Percentiles rank a stretch among this genome's conserved stretches.
These are phyloP conservation scores for Globisporangium ultimum DNA, from an alignment of 352 stramenopile species.

Conservation along the genomic window DNA sequence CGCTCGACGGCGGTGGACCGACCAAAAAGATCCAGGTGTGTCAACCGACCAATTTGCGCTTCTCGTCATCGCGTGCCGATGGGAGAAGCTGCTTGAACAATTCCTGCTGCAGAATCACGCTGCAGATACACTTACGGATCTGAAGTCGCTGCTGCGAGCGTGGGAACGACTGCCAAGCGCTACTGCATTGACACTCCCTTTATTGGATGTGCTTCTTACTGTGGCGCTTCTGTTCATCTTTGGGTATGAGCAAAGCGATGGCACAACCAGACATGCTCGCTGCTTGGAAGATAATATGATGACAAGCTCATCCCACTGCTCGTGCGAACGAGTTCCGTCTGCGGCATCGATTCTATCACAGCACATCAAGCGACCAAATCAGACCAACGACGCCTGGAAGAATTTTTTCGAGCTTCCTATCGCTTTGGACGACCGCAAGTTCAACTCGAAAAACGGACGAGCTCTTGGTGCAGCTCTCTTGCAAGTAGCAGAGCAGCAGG, in stretches of 20 bases:
- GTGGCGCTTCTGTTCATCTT: not conserved
- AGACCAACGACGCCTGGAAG: not conserved
- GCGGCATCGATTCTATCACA: not conserved
- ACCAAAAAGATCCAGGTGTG: not conserved
- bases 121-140: conserved; percentile 21
- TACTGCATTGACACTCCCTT: not conserved
- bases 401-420: conserved; percentile 1
- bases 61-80: conserved; percentile 18
- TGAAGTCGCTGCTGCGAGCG: conserved; percentile 10
- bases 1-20: conserved; percentile 16
- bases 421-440: conserved; percentile 1
- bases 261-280: not conserved
- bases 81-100: conserved; percentile 27
- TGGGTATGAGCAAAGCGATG: not conserved
- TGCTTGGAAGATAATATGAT: not conserved
- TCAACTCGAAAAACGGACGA: conserved; percentile 8
- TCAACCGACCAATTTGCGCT: conserved; percentile 17
- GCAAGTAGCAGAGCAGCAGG: conserved; percentile 5
- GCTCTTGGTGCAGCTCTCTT: not conserved
- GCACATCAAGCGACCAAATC: not conserved
- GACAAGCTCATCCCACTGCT: not conserved
- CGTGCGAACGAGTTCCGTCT: not conserved
- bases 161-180: not conserved
- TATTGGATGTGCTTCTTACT: conserved; percentile 5
- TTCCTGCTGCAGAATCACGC: conserved; percentile 31